These are phyloP conservation scores for Candolleomyces efflorescens DNA, from an alignment of 768 basidiomycete genomes.

Conservation along the genomic window DNA sequence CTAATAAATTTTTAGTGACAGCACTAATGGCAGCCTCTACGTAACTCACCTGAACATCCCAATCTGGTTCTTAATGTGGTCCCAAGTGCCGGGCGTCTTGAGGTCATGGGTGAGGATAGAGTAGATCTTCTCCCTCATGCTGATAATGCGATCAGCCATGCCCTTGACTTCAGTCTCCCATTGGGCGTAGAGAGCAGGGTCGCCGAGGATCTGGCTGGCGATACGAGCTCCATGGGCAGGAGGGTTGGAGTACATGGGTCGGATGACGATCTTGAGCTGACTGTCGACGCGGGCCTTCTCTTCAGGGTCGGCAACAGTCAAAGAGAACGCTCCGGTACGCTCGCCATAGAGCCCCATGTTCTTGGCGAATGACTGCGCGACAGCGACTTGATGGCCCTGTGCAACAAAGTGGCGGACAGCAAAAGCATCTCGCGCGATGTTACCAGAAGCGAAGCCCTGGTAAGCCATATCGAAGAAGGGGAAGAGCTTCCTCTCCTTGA, in stretches of 20 bases:
- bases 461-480: constrained; percentile 99
- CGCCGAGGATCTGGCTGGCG: constrained; percentile 78
- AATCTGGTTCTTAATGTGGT: constrained; percentile 91
- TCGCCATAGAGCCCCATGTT: constrained; percentile 99
- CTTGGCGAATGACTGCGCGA: constrained; percentile 97
- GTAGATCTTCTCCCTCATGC: constrained; percentile 85
- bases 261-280: constrained; percentile 92
- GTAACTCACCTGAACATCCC: constrained; percentile 92
- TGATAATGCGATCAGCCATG: constrained; percentile 94
- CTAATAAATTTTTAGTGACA: constrained; percentile 29
- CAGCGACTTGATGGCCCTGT: constrained; percentile 84
- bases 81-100: constrained; percentile 93
- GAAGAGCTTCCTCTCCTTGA: constrained; percentile 89
- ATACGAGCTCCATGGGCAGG: constrained; percentile 87
- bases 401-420: constrained; percentile 92
- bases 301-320: constrained; percentile 62
- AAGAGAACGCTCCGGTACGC: constrained; percentile 94
- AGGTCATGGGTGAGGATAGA: constrained; percentile 69
- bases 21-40: background rate
- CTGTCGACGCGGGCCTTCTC: constrained; percentile 87
- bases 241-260: constrained; percentile 98
- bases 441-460: constrained; percentile 97
- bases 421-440: constrained; percentile 86
- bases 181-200: constrained; percentile 68
- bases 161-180: constrained; percentile 93